phyloP scores from a whole-genome alignment of 352 stramenopile species.

The Phytophthora sojae region DNA sequence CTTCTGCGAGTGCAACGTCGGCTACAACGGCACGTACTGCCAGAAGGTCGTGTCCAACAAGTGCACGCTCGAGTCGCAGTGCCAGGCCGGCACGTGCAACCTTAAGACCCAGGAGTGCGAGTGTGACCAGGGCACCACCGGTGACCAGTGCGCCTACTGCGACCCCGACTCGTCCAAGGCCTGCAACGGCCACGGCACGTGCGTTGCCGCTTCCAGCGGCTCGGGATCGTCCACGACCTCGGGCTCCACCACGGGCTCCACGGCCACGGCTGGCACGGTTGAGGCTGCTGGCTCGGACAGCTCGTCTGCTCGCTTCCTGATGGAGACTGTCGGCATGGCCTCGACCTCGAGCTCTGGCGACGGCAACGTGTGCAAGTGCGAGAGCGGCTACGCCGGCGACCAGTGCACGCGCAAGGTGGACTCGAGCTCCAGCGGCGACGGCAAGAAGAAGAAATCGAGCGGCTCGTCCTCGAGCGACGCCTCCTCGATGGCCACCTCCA shows the following conservation, averaged over 20 bases:
- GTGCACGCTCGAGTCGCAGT: slow-evolving; percentile 71
- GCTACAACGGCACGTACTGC: slow-evolving; percentile 82
- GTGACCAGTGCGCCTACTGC: slow-evolving; percentile 76
- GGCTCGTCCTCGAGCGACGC: slow-evolving; percentile 38
- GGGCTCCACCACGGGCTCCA: slow-evolving; percentile 34
- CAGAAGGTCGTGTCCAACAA: slow-evolving; percentile 79
- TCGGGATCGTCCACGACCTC: slow-evolving; percentile 33
- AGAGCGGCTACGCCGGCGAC: slow-evolving; percentile 62
- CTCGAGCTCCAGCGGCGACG: slow-evolving; percentile 31
- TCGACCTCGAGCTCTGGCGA: slow-evolving; percentile 27
- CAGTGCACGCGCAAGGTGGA: slow-evolving; percentile 67
- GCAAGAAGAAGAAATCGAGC: slow-evolving; percentile 33
- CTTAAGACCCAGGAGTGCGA: slow-evolving; percentile 68
- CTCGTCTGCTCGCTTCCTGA: slow-evolving; percentile 37
- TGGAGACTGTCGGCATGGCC: slow-evolving; percentile 36
- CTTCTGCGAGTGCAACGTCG: slow-evolving; percentile 73
- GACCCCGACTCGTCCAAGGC: slow-evolving; percentile 59
- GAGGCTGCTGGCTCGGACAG: slow-evolving; percentile 21
- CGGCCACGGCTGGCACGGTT: slow-evolving; percentile 19
- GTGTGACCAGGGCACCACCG: slow-evolving; percentile 66
- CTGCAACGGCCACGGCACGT: slow-evolving; percentile 70
- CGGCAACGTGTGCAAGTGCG: slow-evolving; percentile 60
- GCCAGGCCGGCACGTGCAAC: slow-evolving; percentile 72
- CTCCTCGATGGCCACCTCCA: slow-evolving; percentile 35
- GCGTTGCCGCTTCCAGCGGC: slow-evolving; percentile 40